Evolutionary conservation across 805 yeast species (phyloP), one percentile per base, ranked within the genome.

Genomic region (Debaryomyces maramus): DNA sequence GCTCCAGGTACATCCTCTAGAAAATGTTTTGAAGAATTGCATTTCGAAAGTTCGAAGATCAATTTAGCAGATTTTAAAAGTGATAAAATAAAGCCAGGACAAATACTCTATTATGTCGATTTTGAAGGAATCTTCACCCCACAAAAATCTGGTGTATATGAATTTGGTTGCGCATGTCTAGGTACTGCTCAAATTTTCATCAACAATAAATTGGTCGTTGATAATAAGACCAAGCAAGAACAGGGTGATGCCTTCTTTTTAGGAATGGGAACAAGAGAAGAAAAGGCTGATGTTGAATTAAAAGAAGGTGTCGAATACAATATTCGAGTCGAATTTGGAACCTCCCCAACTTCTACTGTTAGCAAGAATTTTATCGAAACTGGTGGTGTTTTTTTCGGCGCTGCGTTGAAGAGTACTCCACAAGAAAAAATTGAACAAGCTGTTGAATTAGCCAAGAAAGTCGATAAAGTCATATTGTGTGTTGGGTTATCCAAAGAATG

Each of bases 171-270:
- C 38, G 58, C 75, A 10, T 73, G 72, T 24, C 51, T 64, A 36
- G 86, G 86, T 15, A 75, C 83, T 28, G 83, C 80, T 21, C 72
- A 70, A 52, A 44, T 81, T 16, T 81, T 66, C 47, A 54, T 80
- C 36, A 73, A 81, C 48, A 83, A 59, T 41, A 50, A 73, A 49
- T 60, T 78, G 41, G 61, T 81, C 22, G 74, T 78, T 36, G 84
- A 81, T 55, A 79, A 80, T 60, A 72, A 67, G 49, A 73, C 79
- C 32, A 55, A 67, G 19, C 85, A 81, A 61, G 59, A 47, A 3
- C 53, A 50, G 20, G 85, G 84, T 9, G 57, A 61, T 23, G 63
- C 73, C 3, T 80, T 78, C 63, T 77, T 77, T 56, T 52, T 65
- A 41, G 75, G 77, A 11, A 50, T 63, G 54, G 86, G 84, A 35